phyloP scores from a whole-genome alignment of 768 basidiomycete genomes.

The Myochromella boudieri region DNA sequence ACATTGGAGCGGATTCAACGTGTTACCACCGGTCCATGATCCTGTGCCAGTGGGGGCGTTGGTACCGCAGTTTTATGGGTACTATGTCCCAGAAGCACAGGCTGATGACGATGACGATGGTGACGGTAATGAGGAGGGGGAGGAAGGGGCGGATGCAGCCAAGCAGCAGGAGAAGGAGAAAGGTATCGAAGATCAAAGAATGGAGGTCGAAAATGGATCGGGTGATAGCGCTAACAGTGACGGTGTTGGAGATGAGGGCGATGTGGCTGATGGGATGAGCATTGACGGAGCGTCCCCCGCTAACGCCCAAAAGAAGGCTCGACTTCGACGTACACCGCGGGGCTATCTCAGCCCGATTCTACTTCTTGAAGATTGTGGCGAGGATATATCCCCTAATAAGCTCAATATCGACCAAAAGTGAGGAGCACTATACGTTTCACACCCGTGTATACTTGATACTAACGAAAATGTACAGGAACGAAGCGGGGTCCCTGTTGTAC shows the following conservation, averaged over 20 bases:
- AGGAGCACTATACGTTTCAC: too few species aligned
- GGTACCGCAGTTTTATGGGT: slow-evolving; percentile 67
- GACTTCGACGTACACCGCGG: background rate
- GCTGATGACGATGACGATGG: slow-evolving; percentile 3
- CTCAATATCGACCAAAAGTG: slow-evolving; percentile 39
- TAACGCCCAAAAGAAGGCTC: too few species aligned
- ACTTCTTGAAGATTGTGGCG: slow-evolving; percentile 46
- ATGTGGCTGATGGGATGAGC: too few species aligned
- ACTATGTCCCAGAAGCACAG: slow-evolving; percentile 37
- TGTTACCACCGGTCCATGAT: slow-evolving; percentile 38
- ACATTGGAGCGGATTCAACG: slow-evolving; percentile 50
- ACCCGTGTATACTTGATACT: too few species aligned
- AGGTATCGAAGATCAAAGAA: background rate
- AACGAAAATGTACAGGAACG: slow-evolving; percentile 32
- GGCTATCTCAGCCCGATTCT: slow-evolving; percentile 40
- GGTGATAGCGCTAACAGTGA: background rate
- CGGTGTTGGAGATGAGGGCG: too few species aligned
- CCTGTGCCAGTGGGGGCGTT: slow-evolving; percentile 49
- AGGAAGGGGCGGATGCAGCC: background rate
- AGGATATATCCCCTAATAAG: too few species aligned
- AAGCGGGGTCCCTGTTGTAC: slow-evolving; percentile 38
- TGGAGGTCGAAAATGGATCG: background rate
- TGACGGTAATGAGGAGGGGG: background rate
- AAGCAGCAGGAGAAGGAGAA: background rate
- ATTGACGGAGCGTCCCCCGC: too few species aligned